Base-by-base conservation (phyloP, 768 basidiomycete species). In the Pisolithus sp. region DNA sequence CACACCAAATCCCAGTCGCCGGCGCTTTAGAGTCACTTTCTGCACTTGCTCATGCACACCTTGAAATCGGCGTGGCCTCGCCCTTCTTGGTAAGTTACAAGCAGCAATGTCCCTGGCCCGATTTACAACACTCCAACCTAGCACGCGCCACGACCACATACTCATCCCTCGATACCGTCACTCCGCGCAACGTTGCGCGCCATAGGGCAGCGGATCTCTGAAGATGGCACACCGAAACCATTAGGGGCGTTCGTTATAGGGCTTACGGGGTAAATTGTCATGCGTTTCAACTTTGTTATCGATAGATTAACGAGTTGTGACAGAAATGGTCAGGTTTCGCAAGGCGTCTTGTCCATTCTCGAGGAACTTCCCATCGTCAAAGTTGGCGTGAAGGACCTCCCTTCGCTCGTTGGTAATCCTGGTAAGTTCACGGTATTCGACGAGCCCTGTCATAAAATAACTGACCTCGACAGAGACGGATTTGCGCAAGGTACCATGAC, bases 101-200 rank as follows among this genome's bases (percentile, higher is more conserved):
- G 15, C 8, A 7, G 5, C 18, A 18, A 6, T 20, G 12, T 7
- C 18, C 42, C 40, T 40, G 20, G 20, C 26, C 21, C 28, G 18
- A 13, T 38, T 53, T 30, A 43, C 30, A 17, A 51, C 24, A 1
- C 43, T 12, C 9, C 46, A 37, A 15, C 40, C 44, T 44, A 55
- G 86, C 81, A 85, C 58, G 85, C 90, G 0, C 87, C 88, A 1
- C 80, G 91, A 15, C 92, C 90, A 5, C 86, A 92, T 53, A 86
- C 83, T 0, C 78, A 83, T 30, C 77, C 80, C 0, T 77, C 80
- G 7, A 68, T 93, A 2, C 63, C 64, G 7, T 67, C 73, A 37
- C 63, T 89, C 39, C 80, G 80, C 7, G 59, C 63, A 2, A 68
- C 82, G 7, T 68, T 94, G 41, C 72, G 75, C 37, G 66, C 73